These are phyloP conservation scores for Fraxinus excelsior DNA, from an alignment of 257 asterid species.

Conservation along the genomic window DNA sequence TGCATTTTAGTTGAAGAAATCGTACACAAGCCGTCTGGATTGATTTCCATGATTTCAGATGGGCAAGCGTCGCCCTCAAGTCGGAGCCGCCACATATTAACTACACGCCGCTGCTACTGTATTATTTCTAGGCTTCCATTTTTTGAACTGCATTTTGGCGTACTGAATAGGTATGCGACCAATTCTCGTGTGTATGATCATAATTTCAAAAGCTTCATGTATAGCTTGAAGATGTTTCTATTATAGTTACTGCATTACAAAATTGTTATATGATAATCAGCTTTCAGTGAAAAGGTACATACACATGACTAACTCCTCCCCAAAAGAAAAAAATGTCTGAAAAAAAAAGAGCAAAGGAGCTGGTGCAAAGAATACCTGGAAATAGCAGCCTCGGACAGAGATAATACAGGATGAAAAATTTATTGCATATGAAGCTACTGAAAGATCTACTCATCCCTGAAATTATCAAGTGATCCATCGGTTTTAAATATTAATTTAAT, in stretches of 20 bases:
- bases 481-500: not conserved
- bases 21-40: slow-evolving; percentile 84
- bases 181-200: slow-evolving; percentile 9
- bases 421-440: slow-evolving; percentile 9
- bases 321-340: not conserved
- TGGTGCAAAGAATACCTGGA: not conserved
- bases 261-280: not conserved
- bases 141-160: slow-evolving; percentile 93
- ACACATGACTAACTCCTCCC: not conserved
- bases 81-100: slow-evolving; percentile 73
- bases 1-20: slow-evolving; percentile 95
- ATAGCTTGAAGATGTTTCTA: not conserved
- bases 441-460: slow-evolving; percentile 11
- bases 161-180: slow-evolving; percentile 71
- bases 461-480: not conserved
- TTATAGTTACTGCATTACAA: slow-evolving; percentile 17
- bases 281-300: slow-evolving; percentile 18
- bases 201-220: not conserved
- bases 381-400: slow-evolving; percentile 6
- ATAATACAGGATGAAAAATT: not conserved
- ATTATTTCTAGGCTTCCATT: slow-evolving; percentile 95
- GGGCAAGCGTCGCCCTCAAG: slow-evolving; percentile 54
- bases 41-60: slow-evolving; percentile 82
- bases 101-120: slow-evolving; percentile 96
- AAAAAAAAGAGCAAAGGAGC: not conserved